Percentiles rank a stretch among this genome's conserved stretches.
These are phyloP conservation scores for Musa beccarii DNA, from an alignment of 176 grass and related monocot species.

Conservation along the genomic window DNA sequence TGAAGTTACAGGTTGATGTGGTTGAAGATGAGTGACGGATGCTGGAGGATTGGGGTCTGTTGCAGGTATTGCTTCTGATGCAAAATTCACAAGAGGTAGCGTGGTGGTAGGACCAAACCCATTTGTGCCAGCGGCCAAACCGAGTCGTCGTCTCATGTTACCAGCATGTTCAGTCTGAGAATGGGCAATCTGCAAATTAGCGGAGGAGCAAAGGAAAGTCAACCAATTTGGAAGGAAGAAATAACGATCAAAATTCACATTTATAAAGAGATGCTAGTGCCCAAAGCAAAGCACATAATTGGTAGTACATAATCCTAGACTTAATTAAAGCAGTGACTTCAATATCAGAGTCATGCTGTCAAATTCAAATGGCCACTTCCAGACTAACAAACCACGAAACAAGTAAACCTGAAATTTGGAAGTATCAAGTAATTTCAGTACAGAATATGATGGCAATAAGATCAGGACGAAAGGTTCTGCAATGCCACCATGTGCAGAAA, in stretches of 20 bases:
- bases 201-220: constrained; percentile 1
- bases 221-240: not conserved
- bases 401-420: no score
- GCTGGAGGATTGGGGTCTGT: constrained; percentile 10
- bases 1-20: constrained; percentile 33
- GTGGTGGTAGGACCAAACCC: constrained; percentile 17
- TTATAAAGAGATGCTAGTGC: no score
- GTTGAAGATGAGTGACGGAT: constrained; percentile 28
- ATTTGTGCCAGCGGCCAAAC: constrained; percentile 5
- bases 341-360: no score
- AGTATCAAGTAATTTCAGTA: no score
- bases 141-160: constrained; percentile 31
- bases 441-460: no score
- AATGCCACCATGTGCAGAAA: no score
- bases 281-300: no score
- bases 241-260: not conserved
- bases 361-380: no score
- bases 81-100: constrained; percentile 17
- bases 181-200: constrained; percentile 43
- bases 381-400: no score
- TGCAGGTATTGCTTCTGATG: constrained; percentile 26
- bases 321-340: no score
- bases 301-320: no score
- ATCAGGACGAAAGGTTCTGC: no score
- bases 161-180: constrained; percentile 26